Evolutionary conservation across 306 rosid genomes (phyloP).

Genomic region (Erythrophleum fordii): DNA sequence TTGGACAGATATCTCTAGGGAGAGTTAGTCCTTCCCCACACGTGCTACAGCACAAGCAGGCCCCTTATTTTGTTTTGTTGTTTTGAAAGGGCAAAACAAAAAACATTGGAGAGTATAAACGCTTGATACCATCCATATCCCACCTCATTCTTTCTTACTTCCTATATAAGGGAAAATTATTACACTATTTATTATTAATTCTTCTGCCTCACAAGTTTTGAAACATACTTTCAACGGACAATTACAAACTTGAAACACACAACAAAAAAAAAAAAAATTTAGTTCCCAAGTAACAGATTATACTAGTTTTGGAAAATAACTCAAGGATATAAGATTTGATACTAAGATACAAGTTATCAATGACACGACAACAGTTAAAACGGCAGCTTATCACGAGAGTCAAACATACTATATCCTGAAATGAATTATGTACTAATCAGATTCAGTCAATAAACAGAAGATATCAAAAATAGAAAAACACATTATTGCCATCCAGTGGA

Average conservation of each 20-base stretch:
- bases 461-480: neutral
- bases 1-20: too few relatives aligned
- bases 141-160: too few relatives aligned
- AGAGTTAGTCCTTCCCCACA: too few relatives aligned
- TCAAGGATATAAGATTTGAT: neutral
- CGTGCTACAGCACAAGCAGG: too few relatives aligned
- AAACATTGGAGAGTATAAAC: too few relatives aligned
- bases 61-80: too few relatives aligned
- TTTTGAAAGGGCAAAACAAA: too few relatives aligned
- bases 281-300: neutral
- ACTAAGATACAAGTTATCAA: neutral
- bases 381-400: neutral
- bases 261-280: conserved; percentile 7
- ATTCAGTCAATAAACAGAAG: conserved; percentile 9
- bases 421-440: neutral
- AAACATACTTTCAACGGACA: conserved; percentile 4
- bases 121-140: too few relatives aligned
- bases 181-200: too few relatives aligned
- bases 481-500: neutral
- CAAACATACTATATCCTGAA: neutral
- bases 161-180: too few relatives aligned
- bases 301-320: neutral
- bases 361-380: conserved; percentile 3
- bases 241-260: neutral
- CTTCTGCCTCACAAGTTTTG: neutral